Base-by-base conservation (phyloP, 2,329 filamentous ascomycete genomes). In the Colletotrichum caudatum region DNA sequence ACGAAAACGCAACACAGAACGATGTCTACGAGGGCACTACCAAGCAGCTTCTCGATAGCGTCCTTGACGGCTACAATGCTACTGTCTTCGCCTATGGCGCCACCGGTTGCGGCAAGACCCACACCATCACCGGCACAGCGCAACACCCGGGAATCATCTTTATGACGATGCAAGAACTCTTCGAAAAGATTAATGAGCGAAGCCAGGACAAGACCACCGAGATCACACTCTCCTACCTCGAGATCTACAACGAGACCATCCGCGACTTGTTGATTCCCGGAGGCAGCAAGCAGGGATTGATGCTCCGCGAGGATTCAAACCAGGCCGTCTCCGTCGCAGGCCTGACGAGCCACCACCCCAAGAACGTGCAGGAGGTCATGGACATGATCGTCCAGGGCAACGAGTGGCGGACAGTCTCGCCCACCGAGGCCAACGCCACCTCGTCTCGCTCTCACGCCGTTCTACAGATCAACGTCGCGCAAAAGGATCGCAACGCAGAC, bases 171-270 rank as follows among this genome's bases (percentile, higher is more conserved):
- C 95, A 98, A 82, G 96, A 99, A 82, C 86, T 99, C 33, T 99
- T 99, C 78, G 96, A 99, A 83, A 94, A 95, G 81, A 97, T 99
- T 75, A 85, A 87, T n/a, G 96, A 98, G 68, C 84, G 93, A 65
- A 92, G 91, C 73, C 90, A 93, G 69, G 94, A 97, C 72, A 98
- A 98, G 82, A 87, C 91, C 37, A 96, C 94, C 4, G 96, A 98
- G 78, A 86, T 99, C 65, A 94, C 95, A 0, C 89, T 99, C 20
- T 98, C 95, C 0, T 99, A 98, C 78, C 88, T 99, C 48, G 96
- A 99, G 80, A 99, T 99, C 74, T 99, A 99, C 87, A 99, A 99
- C 80, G 96, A 99, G 84, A 98, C 95, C 0, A 99, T 99, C 77
- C 93, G 96, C 64, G 96, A 99, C 83, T 84, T 99, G 78, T 86